Evolutionary conservation across 169 alveolate genomes (phyloP).

Genomic region (Toxoplasma gondii): DNA sequence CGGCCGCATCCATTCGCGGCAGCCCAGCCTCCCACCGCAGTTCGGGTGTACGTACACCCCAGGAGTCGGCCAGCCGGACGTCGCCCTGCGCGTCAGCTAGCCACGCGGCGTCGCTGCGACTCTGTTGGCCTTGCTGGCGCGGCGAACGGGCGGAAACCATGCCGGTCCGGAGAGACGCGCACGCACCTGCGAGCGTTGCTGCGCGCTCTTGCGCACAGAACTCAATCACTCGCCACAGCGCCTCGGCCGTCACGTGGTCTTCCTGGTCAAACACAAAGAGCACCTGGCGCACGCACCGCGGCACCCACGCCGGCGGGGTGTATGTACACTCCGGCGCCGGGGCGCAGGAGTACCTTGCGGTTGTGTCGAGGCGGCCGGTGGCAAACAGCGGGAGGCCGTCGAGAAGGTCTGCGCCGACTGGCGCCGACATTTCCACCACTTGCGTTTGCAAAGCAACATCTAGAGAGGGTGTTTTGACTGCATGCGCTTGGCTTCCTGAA

Average conservation of each 20-base stretch:
- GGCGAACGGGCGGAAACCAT: not conserved
- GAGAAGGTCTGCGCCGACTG: not conserved
- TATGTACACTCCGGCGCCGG: not conserved
- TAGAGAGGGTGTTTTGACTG: not conserved
- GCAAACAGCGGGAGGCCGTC: slow-evolving; percentile 7
- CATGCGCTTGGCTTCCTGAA: not conserved
- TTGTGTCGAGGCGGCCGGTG: not conserved
- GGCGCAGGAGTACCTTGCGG: not conserved
- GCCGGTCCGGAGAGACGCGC: not conserved
- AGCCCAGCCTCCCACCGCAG: no score
- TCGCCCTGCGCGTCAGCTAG: not conserved
- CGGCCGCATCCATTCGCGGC: no score
- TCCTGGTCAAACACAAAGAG: slow-evolving; percentile 11
- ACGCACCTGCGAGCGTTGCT: not conserved
- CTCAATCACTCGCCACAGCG: slow-evolving; percentile 22
- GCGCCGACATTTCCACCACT: not conserved
- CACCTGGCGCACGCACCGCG: not conserved
- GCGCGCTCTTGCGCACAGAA: not conserved
- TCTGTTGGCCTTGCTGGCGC: not conserved
- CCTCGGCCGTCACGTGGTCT: slow-evolving; percentile 39
- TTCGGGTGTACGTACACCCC: no score
- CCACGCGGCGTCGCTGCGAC: not conserved
- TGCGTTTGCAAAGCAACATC: not conserved
- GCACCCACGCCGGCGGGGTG: not conserved
- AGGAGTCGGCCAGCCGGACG: no score